phyloP scores from a whole-genome alignment of 2,329 filamentous ascomycete genomes.

The Ophiostoma sp. region DNA sequence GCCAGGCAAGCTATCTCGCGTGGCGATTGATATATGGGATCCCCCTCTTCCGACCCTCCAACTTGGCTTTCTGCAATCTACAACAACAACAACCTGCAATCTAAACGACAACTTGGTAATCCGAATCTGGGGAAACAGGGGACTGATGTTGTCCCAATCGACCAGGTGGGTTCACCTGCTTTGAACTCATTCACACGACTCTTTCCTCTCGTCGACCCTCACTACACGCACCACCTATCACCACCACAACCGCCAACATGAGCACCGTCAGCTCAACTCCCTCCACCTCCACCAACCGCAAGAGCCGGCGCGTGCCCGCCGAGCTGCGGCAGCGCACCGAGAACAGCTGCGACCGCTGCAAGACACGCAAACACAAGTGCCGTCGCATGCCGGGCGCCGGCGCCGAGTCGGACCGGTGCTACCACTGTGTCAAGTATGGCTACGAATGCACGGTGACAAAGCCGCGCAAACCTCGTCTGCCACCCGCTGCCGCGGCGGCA shows the following conservation, averaged over 20 bases:
- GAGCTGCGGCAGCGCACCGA: conserved; percentile 48
- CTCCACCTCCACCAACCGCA: background rate
- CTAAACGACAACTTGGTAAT: background rate
- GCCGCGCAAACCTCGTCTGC: conserved; percentile 38
- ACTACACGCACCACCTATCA: background rate
- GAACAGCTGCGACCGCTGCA: conserved; percentile 48
- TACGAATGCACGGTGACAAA: conserved; percentile 45
- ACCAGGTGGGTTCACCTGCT: background rate
- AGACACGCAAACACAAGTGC: conserved; percentile 48
- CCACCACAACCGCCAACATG: background rate
- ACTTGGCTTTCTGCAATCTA: background rate
- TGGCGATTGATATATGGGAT: background rate
- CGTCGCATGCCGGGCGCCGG: conserved; percentile 35
- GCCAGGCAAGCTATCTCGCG: conserved; percentile 17
- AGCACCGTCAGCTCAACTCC: conserved; percentile 1
- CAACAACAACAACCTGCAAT: background rate
- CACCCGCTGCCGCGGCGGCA: conserved; percentile 37
- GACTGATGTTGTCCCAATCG: background rate
- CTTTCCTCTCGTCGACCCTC: background rate
- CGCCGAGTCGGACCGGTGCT: conserved; percentile 40
- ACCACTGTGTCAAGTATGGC: conserved; percentile 43
- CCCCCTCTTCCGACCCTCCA: background rate
- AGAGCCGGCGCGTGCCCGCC: conserved; percentile 40
- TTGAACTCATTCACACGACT: background rate
- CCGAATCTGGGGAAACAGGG: background rate